phyloP scores from a whole-genome alignment of 2,329 filamentous ascomycete genomes.

The Malbranchea cinnamomea region DNA sequence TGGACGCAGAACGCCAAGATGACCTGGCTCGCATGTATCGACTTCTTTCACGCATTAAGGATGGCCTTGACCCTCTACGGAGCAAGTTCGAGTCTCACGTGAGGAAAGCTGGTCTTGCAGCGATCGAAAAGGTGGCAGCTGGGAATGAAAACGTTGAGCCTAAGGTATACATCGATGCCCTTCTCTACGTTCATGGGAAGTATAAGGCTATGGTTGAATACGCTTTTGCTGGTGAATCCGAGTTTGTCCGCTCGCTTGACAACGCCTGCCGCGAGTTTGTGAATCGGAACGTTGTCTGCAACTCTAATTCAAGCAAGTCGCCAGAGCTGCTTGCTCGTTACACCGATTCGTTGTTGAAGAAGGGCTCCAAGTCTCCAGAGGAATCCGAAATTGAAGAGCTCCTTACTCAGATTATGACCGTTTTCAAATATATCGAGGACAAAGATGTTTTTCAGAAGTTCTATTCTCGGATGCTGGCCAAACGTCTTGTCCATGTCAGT shows the following conservation, averaged over 20 bases:
- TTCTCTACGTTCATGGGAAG: conserved; percentile 85
- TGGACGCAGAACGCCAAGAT: conserved; percentile 88
- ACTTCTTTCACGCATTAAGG: conserved; percentile 72
- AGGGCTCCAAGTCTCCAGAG: conserved; percentile 72
- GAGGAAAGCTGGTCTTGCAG: conserved; percentile 70
- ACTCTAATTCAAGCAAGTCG: conserved; percentile 80
- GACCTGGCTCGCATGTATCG: conserved; percentile 96
- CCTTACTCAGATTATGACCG: conserved; percentile 88
- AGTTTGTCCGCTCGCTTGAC: conserved; percentile 89
- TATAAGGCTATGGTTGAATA: conserved; percentile 84
- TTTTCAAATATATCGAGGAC: conserved; percentile 99
- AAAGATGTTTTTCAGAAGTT: conserved; percentile 99
- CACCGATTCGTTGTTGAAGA: conserved; percentile 80
- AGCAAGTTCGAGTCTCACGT: conserved; percentile 85
- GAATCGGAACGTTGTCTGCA: conserved; percentile 94
- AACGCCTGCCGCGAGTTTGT: conserved; percentile 97
- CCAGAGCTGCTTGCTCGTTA: conserved; percentile 93
- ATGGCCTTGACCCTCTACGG: conserved; percentile 78
- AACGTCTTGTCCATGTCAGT: conserved; percentile 84
- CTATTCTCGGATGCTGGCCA: conserved; percentile 91
- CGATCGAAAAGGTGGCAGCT: conserved; percentile 78
- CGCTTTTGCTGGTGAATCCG: conserved; percentile 87
- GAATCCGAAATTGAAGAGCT: conserved; percentile 86
- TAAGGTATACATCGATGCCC: conserved; percentile 88
- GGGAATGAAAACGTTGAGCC: conserved; percentile 86